These are phyloP conservation scores for Podila epigama DNA, from an alignment of 192 early-diverging fungal genomes.

Conservation along the genomic window DNA sequence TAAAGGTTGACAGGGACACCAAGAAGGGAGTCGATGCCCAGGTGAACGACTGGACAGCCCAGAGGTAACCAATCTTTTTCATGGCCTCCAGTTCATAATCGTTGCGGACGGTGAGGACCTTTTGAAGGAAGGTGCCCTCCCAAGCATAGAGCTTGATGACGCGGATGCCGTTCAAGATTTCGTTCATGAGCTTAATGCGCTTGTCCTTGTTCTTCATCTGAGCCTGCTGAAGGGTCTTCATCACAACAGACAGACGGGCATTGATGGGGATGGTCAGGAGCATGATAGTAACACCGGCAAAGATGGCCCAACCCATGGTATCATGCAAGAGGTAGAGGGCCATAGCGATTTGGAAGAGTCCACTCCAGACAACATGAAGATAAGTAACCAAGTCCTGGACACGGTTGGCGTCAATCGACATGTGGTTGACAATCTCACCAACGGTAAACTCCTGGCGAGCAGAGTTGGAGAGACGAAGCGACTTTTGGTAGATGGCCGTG, in stretches of 20 bases:
- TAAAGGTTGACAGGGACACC: slow-evolving; percentile 86
- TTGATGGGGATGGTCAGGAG: slow-evolving; percentile 84
- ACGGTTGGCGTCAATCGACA: slow-evolving; percentile 71
- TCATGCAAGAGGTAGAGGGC: slow-evolving; percentile 80
- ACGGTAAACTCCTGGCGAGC: slow-evolving; percentile 80
- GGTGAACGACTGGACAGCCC: slow-evolving; percentile 75
- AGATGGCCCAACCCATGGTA: slow-evolving; percentile 81
- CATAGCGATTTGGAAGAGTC: slow-evolving; percentile 79
- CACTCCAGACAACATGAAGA: slow-evolving; percentile 77
- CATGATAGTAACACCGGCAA: slow-evolving; percentile 88
- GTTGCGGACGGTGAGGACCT: slow-evolving; percentile 71
- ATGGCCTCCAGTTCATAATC: slow-evolving; percentile 80
- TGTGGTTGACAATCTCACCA: slow-evolving; percentile 63
- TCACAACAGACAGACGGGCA: slow-evolving; percentile 64
- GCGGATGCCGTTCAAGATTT: slow-evolving; percentile 89
- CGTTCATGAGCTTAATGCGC: slow-evolving; percentile 63
- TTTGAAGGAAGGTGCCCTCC: slow-evolving; percentile 82
- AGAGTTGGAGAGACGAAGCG: slow-evolving; percentile 79
- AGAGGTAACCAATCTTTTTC: slow-evolving; percentile 74
- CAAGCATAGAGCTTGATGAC: slow-evolving; percentile 98
- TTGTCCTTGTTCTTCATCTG: slow-evolving; percentile 87
- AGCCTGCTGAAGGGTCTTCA: slow-evolving; percentile 72
- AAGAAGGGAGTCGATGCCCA: slow-evolving; percentile 89
- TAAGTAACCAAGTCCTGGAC: slow-evolving; percentile 73
- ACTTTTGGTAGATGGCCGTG: slow-evolving; percentile 87